Evolutionary conservation across 371 early-diverging fungal genomes (phyloP), one percentile per base, ranked within the genome.

Genomic region (Umbelopsis sp.): DNA sequence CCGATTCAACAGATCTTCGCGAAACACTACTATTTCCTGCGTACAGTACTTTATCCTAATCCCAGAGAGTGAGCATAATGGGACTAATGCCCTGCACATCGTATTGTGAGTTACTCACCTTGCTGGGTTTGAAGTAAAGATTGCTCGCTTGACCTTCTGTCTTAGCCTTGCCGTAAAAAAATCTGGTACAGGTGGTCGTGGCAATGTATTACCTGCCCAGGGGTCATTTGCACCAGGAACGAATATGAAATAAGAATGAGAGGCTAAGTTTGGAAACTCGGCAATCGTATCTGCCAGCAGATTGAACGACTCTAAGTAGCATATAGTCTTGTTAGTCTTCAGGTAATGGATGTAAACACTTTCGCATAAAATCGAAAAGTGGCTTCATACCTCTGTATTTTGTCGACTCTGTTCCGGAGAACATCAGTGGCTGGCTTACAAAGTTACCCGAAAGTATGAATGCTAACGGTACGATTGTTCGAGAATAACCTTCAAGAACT

Each of bases 171-270:
- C 70, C 0, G 91, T 89, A 66, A 93, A 91, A 63, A 78, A 79
- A 24, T 88, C 84, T 4, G 95, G 90, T 24, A 97, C 87, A n/a
- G 90, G 84, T 14, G 90, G 85, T 51, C 91, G 86, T 0, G 97
- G 96, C 50, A 94, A 70, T 0, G 88, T 81, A 18, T 87, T 86
- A 0, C 85, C 86, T 5, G 80, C 87, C 91, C 90, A 92, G 8
- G 96, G 96, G 71, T 97, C 97, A 67, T 89, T 85, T 16, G 89
- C 84, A 3, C 97, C 97, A 11, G 97, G 97, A 0, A 97, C 92
- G 79, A 97, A 92, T 2, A 97, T 84, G 76, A 95, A 96, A 24
- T 91, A 87, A 22, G 89, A 83, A 45, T 81, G 76, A 0, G 82
- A 81, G 2, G 92, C 87, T 50, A 97, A 75, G 1, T 74, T 75